Base-by-base conservation (phyloP, 1,284 basidiomycete genomes). In the Cutaneotrichosporon sp. region DNA sequence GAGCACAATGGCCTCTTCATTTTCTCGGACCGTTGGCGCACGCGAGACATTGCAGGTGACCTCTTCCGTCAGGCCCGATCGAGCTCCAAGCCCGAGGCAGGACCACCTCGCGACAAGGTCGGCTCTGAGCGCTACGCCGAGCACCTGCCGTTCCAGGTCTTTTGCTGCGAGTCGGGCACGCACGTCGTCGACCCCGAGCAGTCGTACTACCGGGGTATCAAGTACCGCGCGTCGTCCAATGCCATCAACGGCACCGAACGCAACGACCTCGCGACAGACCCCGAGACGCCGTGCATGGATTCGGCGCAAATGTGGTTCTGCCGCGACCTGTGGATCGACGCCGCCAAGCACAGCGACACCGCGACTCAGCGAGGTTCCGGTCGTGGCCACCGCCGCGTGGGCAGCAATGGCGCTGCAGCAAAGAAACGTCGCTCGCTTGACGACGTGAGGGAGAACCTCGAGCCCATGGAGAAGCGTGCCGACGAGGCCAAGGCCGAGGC, bases 231-330 rank as follows among this genome's bases (percentile, higher is more conserved):
- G 1, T 90, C 89, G 2, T 76, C 72, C 5, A 81, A 86, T 61
- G 87, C 83, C 66, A 85, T 88, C 68, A 97, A 96, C 68, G 75
- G 86, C 21, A 84, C 80, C 1, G 79, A 83, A 14, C 77, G 77
- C 38, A 78, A 82, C 3, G 84, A 86, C 30, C 73, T 80, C 1
- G 80, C 82, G 0, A 74, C 78, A 4, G 80, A 81, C 35, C 81
- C 86, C 4, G 88, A 92, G 59, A 87, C 87, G 1, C 78, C 86
- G 26, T 97, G 92, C 70, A 82, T 96, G 68, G 92, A 97, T 72
- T 91, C 88, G 63, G 87, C 84, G 26, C 92, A 97, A 73, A 89
- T 90, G 45, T 94, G 88, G 86, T 96, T 97, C 78, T 97, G 92
- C 68, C 78, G 92, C 46, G 92, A 97, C 72, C 77, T 96, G 38